Evolutionary conservation across 805 yeast species (phyloP), one percentile per base, ranked within the genome.

Genomic region (Saturnispora gosingensis): DNA sequence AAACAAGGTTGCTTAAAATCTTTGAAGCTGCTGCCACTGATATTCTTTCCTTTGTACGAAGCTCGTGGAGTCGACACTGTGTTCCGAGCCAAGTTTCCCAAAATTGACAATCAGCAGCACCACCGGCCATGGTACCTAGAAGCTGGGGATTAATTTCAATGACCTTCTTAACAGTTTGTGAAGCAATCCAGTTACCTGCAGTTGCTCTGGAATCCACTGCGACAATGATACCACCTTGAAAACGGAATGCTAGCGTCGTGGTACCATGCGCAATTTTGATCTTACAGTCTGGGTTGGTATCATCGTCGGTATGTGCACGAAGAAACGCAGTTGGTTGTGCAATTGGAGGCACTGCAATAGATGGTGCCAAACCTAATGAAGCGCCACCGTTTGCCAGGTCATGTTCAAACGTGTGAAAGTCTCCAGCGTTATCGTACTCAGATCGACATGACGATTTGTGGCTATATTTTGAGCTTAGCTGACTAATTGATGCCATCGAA

Each of bases 41-140:
- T 58, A 93, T 93, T 61, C 99, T 80, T 71, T 89, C 91, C 71
- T 91, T 90, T 68, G 91, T 93, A 66, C 96, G 80, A 63, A 93
- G 77, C 69, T 93, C 99, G 68, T 90, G 95, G 62, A 93, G 72
- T 63, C 99, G 77, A 73, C 98, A 91, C 71, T 93, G 97, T 16
- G 96, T 75, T 56, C 99, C 99, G 54, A 93, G 77, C 98, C 98
- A 93, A 36, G 97, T 88, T 72, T 93, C 98, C 99, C 99, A 93
- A 71, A 76, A 93, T 69, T 93, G 99, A 76, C 99, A 93, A 72
- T 93, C 99, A 32, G 98, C 98, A 47, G 99, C 99, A 74, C 98
- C 98, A 72, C 99, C 99, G 34, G 99, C 99, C 97, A 93, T 83
- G 20, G 99, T 93, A 58, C 99, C 99, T 61, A 93, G 76, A 57